phyloP scores from a whole-genome alignment of 23 red algal species.

The Agarophyton chilense region DNA sequence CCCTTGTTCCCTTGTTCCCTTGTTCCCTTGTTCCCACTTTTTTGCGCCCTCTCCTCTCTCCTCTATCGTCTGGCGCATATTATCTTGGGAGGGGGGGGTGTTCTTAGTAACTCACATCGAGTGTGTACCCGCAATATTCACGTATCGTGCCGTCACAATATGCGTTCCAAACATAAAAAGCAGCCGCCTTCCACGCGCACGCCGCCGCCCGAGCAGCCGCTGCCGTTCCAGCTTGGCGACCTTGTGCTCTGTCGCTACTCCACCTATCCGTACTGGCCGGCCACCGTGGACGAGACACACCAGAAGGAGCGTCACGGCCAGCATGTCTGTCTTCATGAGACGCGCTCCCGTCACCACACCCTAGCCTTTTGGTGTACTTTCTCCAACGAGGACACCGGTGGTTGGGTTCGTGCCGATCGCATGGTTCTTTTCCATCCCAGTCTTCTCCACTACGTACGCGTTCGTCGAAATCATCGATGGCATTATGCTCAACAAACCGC shows the following conservation, averaged over 20 bases:
- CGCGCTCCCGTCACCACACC: background rate
- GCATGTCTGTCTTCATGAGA: constrained; percentile 5
- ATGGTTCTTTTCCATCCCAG: constrained; percentile 59
- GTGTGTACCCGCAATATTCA: no score
- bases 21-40: background rate
- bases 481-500: constrained; percentile 5
- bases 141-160: no score
- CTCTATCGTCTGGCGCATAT: no score
- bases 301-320: constrained; percentile 22
- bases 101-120: no score
- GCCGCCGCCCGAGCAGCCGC: background rate
- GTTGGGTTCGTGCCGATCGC: constrained; percentile 48
- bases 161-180: constrained; percentile 27
- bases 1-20: background rate
- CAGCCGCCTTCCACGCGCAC: background rate
- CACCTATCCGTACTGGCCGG: constrained; percentile 78
- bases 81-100: no score
- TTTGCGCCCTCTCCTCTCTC: no score
- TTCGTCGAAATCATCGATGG: background rate
- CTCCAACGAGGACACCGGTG: constrained; percentile 71
- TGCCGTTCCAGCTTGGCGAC: constrained; percentile 46
- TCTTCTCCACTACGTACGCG: constrained; percentile 38
- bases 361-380: constrained; percentile 70
- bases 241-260: constrained; percentile 55
- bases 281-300: constrained; percentile 58